phyloP scores from a whole-genome alignment of 805 yeast species.

The Brettanomyces sp. region DNA sequence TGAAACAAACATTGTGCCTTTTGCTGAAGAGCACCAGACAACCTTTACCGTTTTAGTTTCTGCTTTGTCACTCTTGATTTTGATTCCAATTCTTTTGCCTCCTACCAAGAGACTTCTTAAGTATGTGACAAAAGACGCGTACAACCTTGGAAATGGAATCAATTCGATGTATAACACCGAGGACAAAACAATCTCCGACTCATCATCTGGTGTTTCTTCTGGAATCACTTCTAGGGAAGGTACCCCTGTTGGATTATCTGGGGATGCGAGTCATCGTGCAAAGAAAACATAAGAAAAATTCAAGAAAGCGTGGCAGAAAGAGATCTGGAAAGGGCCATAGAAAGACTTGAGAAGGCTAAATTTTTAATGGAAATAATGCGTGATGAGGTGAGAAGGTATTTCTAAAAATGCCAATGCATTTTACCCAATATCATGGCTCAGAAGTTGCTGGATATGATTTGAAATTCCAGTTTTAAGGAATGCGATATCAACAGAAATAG shows the following conservation, averaged over 20 bases:
- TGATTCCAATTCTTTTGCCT: not conserved
- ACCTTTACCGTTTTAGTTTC: too few species aligned
- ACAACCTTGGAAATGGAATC: slow-evolving; percentile 16
- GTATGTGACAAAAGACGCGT: slow-evolving; percentile 13
- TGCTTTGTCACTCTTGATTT: not conserved
- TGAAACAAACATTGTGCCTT: not conserved
- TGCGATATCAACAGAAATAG: too few species aligned
- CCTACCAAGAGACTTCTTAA: not conserved
- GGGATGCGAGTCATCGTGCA: slow-evolving; percentile 9
- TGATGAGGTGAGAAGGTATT: too few species aligned
- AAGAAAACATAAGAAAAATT: slow-evolving; percentile 4
- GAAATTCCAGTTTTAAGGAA: too few species aligned
- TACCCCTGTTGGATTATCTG: not conserved
- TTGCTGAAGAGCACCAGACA: slow-evolving; percentile 1
- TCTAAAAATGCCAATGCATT: too few species aligned
- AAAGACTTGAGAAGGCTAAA: not conserved
- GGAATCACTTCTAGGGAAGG: not conserved
- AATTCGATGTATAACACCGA: slow-evolving; percentile 12
- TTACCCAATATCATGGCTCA: too few species aligned
- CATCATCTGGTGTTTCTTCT: too few species aligned
- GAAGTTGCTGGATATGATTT: too few species aligned
- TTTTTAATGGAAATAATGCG: too few species aligned
- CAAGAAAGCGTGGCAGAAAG: not conserved
- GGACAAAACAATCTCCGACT: not conserved
- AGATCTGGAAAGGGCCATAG: slow-evolving; percentile 2